Conservation (phyloP, 306 rosid genomes). For the Fragaria vesca region DNA sequence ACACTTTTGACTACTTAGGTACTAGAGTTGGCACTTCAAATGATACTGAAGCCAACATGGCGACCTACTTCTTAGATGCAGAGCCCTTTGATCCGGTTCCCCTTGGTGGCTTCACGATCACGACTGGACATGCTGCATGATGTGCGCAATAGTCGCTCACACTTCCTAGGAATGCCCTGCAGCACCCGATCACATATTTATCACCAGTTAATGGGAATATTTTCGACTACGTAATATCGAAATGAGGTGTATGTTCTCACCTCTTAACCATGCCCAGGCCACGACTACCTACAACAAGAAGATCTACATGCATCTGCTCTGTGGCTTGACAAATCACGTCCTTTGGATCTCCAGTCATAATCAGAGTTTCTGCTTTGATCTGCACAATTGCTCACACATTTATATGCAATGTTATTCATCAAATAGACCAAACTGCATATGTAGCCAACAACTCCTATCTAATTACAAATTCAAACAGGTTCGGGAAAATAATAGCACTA, state of each 20-base stretch:
- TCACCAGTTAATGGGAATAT: too few relatives aligned
- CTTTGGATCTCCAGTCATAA: constrained; percentile 66
- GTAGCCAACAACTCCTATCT: too few relatives aligned
- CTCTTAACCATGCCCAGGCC: constrained; percentile 68
- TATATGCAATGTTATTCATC: too few relatives aligned
- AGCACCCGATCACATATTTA: too few relatives aligned
- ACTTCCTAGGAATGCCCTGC: constrained; percentile 47
- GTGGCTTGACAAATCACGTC: constrained; percentile 68
- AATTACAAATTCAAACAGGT: too few relatives aligned
- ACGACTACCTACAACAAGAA: constrained; percentile 67
- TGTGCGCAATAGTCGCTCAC: constrained; percentile 77
- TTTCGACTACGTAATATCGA: too few relatives aligned
- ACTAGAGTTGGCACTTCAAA: neutral
- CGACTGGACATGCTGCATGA: constrained; percentile 49
- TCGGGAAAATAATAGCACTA: too few relatives aligned
- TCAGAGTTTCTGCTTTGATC: constrained; percentile 59
- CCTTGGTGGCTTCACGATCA: constrained; percentile 61
- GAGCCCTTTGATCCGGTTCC: constrained; percentile 5
- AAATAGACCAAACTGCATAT: neutral
- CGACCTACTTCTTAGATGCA: neutral
- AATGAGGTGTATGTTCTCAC: constrained; percentile 16
- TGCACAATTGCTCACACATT: constrained; percentile 16
- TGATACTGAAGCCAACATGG: neutral
- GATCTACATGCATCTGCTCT: constrained; percentile 60
- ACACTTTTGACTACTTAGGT: neutral